A percentile compares a stretch with the other conserved stretches of the same genome.
Conservation (phyloP, 2,329 filamentous ascomycete species). For the Pezizomycotina sp. region DNA sequence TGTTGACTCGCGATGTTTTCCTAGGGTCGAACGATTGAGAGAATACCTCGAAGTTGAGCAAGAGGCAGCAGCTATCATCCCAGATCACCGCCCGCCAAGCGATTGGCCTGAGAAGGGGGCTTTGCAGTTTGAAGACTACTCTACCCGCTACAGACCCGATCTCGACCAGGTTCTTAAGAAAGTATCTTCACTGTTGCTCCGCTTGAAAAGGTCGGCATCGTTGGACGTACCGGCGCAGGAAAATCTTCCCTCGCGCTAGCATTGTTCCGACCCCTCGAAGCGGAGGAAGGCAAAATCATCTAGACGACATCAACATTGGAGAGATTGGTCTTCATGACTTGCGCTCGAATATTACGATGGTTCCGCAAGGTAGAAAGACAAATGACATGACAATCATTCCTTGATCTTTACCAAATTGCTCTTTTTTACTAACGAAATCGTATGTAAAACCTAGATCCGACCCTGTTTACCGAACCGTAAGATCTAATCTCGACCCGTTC, state of each 20-base stretch:
- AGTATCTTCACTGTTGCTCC: slow-evolving; percentile 75
- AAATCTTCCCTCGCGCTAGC: slow-evolving; percentile 91
- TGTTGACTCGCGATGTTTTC: slow-evolving; percentile 1
- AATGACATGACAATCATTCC: too few relatives aligned
- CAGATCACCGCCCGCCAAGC: slow-evolving; percentile 56
- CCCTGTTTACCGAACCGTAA: slow-evolving; percentile 78
- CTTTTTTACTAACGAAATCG: too few relatives aligned
- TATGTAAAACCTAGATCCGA: too few relatives aligned
- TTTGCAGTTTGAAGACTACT: slow-evolving; percentile 78
- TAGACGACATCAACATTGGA: slow-evolving; percentile 82
- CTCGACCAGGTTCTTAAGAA: slow-evolving; percentile 64
- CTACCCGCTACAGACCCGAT: slow-evolving; percentile 73
- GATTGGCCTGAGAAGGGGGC: slow-evolving; percentile 76
- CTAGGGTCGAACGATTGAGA: slow-evolving; percentile 71
- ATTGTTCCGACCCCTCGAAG: slow-evolving; percentile 83
- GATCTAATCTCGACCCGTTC: slow-evolving; percentile 88
- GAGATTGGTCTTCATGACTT: slow-evolving; percentile 83
- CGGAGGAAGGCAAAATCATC: slow-evolving; percentile 72
- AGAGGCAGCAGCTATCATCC: slow-evolving; percentile 63
- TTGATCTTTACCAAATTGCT: too few relatives aligned
- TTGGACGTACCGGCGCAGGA: slow-evolving; percentile 84
- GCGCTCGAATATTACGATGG: slow-evolving; percentile 86
- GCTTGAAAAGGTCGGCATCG: slow-evolving; percentile 86
- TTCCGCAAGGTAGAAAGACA: too few relatives aligned
- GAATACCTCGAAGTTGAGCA: slow-evolving; percentile 95